phyloP scores from a whole-genome alignment of 768 basidiomycete species.

The Boletus speciosus region DNA sequence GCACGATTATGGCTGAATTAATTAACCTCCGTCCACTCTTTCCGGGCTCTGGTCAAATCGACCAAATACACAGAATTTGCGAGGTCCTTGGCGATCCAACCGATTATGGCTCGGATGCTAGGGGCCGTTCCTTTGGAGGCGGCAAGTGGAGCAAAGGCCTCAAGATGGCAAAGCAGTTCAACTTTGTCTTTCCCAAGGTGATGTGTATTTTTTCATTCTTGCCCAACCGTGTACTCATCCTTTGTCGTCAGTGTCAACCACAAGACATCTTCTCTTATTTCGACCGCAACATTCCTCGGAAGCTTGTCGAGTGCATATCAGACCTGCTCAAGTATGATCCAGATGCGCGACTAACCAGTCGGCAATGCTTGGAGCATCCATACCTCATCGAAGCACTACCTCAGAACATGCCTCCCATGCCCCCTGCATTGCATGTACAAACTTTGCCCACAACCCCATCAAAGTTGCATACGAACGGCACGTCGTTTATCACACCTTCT shows the following conservation, averaged over 20 bases:
- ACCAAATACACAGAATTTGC: conserved; percentile 89
- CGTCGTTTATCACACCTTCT: conserved; percentile 38
- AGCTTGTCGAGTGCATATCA: conserved; percentile 85
- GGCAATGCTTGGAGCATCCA: conserved; percentile 81
- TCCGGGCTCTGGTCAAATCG: conserved; percentile 88
- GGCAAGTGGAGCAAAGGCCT: conserved; percentile 85
- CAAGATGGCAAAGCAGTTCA: conserved; percentile 80
- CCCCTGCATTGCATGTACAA: conserved; percentile 46
- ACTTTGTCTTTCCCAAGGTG: conserved; percentile 90
- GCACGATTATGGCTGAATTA: conserved; percentile 96
- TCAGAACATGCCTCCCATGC: conserved; percentile 62
- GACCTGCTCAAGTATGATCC: conserved; percentile 94
- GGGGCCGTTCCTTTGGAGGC: conserved; percentile 73
- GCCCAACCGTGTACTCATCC: conserved; percentile 1
- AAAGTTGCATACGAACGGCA: conserved; percentile 35
- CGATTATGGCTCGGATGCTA: conserved; percentile 74
- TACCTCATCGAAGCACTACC: conserved; percentile 82
- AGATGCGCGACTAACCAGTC: conserved; percentile 76
- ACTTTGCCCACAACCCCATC: conserved; percentile 35
- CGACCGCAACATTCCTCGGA: conserved; percentile 70
- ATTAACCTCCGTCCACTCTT: conserved; percentile 94
- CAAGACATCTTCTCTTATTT: conserved; percentile 71
- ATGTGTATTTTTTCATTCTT: not conserved
- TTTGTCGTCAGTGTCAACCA: conserved; percentile 51
- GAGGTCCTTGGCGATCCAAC: conserved; percentile 92